Base-by-base conservation (phyloP, 805 yeast species). In the Candida vaughaniae region DNA sequence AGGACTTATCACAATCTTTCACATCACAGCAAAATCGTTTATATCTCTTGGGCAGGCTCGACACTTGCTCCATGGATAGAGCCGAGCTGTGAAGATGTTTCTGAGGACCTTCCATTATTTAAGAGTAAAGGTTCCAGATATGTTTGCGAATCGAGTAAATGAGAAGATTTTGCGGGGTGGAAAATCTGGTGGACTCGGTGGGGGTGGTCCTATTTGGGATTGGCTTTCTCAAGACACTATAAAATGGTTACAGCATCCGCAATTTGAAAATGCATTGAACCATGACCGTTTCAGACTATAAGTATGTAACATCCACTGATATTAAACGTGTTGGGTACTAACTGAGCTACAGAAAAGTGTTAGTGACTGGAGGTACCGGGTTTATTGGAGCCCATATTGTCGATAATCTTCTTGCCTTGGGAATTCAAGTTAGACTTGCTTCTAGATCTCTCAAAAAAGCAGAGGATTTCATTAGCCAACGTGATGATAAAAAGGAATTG, bases 321-420 rank as follows among this genome's bases (percentile, higher is more conserved):
- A n/a, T n/a, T n/a, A n/a, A 22, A 22, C 7, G 23, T 22, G 11
- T 22, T 22, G 23, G 11, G 23, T 22, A 22, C 23, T 22, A 11
- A 7, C 7, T 8, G 23, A 7, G 11, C 23, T 7, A 7, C 25
- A 36, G 39, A 25, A 36, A 39, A 32, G 49, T 49, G 11, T 38
- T 49, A 15, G 47, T 50, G 17, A 47, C 55, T 8, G 52, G 55
- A 16, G 47, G 47, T 11, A 47, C 46, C 31, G 51, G 53, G 5
- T 50, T 47, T 25, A 39, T 48, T 29, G 55, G 54, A n/a, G 45
- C 43, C 15, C 46, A 46, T 33, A 42, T 47, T 25, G 48, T 49
- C 4, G 45, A 38, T 26, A 29, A 41, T 16, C 31, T 49, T 11
- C 36, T 49, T 16, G 36, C 35, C 10, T 31, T 38, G 11, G 45